phyloP scores from a whole-genome alignment of 169 alveolate genomes.

The Perkinsus chesapeaki region DNA sequence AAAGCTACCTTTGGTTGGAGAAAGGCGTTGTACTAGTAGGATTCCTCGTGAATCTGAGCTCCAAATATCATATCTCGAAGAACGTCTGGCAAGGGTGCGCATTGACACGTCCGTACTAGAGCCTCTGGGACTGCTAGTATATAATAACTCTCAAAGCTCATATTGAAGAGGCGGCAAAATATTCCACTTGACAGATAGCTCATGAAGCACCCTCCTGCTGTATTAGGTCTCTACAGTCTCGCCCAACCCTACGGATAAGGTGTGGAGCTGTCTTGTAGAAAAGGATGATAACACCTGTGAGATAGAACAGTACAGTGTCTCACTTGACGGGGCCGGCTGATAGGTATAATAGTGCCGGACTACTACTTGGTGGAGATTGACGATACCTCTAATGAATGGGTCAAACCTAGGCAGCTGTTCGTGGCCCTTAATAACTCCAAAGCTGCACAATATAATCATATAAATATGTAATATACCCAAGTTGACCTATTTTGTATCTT shows the following conservation, averaged over 20 bases:
- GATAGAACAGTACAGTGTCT: background rate
- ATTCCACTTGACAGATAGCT: too few species aligned
- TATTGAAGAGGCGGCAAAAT: too few species aligned
- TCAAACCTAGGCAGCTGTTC: background rate
- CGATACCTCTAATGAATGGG: background rate
- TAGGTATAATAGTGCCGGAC: background rate
- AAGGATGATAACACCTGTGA: background rate
- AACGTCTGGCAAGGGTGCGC: too few species aligned
- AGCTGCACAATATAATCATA: background rate
- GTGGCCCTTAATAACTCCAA: background rate
- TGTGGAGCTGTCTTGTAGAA: background rate
- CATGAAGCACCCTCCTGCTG: background rate
- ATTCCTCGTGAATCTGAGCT: too few species aligned
- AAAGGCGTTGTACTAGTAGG: too few species aligned
- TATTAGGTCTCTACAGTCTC: background rate
- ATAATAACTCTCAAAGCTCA: too few species aligned
- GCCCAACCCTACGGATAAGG: background rate
- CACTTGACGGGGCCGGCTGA: background rate
- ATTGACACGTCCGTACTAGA: too few species aligned
- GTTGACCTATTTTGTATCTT: too few species aligned
- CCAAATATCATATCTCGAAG: too few species aligned
- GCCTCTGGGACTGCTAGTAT: too few species aligned
- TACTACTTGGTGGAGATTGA: background rate
- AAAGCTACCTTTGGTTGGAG: too few species aligned
- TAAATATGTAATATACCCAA: background rate